Conservation (phyloP, 2,329 filamentous ascomycete genomes). For the Aspergillus persii region DNA sequence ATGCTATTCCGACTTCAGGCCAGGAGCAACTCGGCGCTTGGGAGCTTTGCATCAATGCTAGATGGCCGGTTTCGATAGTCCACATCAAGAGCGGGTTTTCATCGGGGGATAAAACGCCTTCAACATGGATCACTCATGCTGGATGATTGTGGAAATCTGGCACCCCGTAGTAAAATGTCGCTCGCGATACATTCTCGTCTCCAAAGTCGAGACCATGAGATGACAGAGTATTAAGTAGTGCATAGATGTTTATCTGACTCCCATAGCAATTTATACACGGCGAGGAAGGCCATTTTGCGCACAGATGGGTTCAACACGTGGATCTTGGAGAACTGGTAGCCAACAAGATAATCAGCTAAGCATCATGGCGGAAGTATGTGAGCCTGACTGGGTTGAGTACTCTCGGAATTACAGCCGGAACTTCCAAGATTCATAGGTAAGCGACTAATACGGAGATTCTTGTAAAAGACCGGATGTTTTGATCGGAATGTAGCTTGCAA, state of each 20-base stretch:
- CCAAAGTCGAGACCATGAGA: not conserved
- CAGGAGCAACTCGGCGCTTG: slow-evolving; percentile 1
- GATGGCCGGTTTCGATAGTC: not conserved
- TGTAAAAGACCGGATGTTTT: not conserved
- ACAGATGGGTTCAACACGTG: not conserved
- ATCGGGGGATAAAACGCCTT: not conserved
- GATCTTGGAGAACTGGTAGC: slow-evolving; percentile 1
- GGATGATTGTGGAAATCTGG: not conserved
- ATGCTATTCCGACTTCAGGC: slow-evolving; percentile 1
- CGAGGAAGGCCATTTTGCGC: not conserved
- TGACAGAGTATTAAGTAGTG: not conserved
- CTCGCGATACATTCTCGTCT: not conserved
- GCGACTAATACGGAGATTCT: not conserved
- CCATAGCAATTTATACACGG: not conserved
- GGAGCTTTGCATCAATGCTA: not conserved
- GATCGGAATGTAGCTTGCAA: not conserved
- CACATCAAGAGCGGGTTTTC: slow-evolving; percentile 1
- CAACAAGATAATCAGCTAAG: not conserved
- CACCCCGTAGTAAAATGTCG: not conserved
- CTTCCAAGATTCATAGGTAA: not conserved
- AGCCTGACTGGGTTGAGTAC: not conserved
- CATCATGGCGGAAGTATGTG: not conserved
- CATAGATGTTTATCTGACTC: not conserved
- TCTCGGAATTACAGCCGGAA: not conserved
- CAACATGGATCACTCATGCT: not conserved